A percentile compares a stretch with the other conserved stretches of the same genome.
These are phyloP conservation scores for Lablab purpureus DNA, from an alignment of 306 rosid species.

Conservation along the genomic window DNA sequence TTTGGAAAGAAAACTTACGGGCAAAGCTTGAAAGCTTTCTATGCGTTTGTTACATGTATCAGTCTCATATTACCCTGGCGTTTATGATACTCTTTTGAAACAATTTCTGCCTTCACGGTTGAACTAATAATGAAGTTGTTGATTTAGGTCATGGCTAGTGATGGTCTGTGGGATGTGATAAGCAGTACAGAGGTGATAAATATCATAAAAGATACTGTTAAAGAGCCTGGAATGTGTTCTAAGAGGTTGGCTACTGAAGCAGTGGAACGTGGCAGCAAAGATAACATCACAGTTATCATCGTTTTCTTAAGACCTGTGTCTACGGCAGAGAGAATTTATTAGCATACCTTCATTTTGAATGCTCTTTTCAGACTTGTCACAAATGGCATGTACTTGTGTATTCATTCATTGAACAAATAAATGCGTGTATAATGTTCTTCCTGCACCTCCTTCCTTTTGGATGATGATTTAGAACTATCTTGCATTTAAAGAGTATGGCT, in stretches of 20 bases:
- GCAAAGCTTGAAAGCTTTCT: background rate
- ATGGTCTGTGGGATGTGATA: constrained; percentile 93
- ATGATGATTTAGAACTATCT: background rate
- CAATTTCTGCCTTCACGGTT: background rate
- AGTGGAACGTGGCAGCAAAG: constrained; percentile 87
- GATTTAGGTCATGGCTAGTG: constrained; percentile 88
- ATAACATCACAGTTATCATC: constrained; percentile 86
- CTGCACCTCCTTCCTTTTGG: background rate
- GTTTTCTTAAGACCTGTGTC: constrained; percentile 80
- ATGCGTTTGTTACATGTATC: constrained; percentile 5
- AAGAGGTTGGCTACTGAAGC: constrained; percentile 95
- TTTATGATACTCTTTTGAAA: constrained; percentile 19
- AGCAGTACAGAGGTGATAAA: constrained; percentile 71
- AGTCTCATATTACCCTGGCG: background rate
- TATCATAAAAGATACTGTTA: constrained; percentile 81
- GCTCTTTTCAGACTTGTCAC: background rate
- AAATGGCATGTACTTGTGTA: background rate
- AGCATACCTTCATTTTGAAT: constrained; percentile 39
- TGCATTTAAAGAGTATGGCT: no score
- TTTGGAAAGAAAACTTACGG: background rate
- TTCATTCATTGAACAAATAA: background rate
- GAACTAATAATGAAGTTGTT: constrained; percentile 6
- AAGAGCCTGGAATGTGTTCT: constrained; percentile 95
- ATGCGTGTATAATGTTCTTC: background rate
- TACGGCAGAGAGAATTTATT: constrained; percentile 91